A percentile compares a stretch with the other conserved stretches of the same genome.
Evolutionary conservation across 176 grass and related monocot genomes (phyloP).

Genomic region (Paspalum vaginatum): DNA sequence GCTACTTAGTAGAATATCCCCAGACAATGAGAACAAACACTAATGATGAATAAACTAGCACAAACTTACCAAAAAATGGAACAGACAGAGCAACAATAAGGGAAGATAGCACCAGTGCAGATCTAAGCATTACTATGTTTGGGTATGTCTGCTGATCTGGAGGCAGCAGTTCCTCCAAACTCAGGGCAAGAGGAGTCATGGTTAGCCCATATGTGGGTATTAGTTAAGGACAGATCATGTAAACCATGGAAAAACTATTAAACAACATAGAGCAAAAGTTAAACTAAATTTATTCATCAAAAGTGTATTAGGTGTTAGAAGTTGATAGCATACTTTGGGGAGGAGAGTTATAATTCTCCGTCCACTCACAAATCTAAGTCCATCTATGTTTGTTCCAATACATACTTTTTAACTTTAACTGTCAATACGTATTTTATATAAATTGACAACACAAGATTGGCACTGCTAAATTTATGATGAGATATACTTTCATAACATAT

Average conservation of each 20-base stretch:
- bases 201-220: constrained; percentile 79
- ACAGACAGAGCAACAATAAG: constrained; percentile 71
- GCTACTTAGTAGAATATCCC: background rate
- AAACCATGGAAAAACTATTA: background rate
- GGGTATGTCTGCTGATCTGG: constrained; percentile 59
- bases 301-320: background rate
- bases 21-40: background rate
- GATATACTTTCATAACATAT: background rate
- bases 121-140: constrained; percentile 81
- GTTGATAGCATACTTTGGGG: background rate
- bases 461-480: background rate
- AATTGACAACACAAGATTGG: background rate
- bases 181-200: constrained; percentile 76
- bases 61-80: constrained; percentile 81
- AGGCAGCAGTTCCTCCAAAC: constrained; percentile 88
- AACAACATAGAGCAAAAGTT: background rate
- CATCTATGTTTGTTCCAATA: background rate
- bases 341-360: background rate
- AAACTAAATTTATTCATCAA: background rate
- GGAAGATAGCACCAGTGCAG: constrained; percentile 67
- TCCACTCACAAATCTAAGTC: background rate
- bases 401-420: background rate
- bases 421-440: background rate
- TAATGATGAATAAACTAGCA: background rate
- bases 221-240: constrained; percentile 56